These are phyloP conservation scores for Epichloe typhina DNA, from an alignment of 2,329 filamentous ascomycete genomes.

Conservation along the genomic window DNA sequence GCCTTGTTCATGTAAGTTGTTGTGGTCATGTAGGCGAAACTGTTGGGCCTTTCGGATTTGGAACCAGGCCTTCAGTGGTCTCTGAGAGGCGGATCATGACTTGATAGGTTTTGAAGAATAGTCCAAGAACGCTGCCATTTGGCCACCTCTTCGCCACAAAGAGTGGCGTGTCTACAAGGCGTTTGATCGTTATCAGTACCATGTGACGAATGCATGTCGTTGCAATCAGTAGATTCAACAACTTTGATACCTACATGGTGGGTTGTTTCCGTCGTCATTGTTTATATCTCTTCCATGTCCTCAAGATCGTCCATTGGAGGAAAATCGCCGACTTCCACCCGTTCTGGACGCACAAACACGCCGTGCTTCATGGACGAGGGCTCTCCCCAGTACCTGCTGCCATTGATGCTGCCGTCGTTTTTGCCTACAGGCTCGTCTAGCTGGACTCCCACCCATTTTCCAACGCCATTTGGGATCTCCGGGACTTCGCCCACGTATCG, in stretches of 20 bases:
- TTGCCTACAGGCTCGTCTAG: constrained; percentile 72
- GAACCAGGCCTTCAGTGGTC: not conserved
- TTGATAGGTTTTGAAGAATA: not conserved
- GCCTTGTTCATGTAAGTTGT: not conserved
- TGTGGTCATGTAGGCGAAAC: not conserved
- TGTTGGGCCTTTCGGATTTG: not conserved
- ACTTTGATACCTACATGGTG: not conserved
- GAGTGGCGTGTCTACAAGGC: not conserved
- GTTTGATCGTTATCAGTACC: not conserved
- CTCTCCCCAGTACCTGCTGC: constrained; percentile 55
- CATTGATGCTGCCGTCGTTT: constrained; percentile 64
- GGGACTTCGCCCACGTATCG: constrained; percentile 61
- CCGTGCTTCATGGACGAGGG: constrained; percentile 55
- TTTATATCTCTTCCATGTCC: constrained; percentile 60
- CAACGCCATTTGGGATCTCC: constrained; percentile 54
- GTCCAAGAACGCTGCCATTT: not conserved
- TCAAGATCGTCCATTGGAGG: constrained; percentile 59
- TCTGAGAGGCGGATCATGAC: not conserved
- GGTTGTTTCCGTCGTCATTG: not conserved
- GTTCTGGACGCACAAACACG: constrained; percentile 66
- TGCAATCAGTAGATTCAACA: not conserved
- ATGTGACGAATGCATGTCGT: not conserved
- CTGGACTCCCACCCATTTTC: constrained; percentile 60
- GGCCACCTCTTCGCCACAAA: not conserved
- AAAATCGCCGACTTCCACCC: constrained; percentile 65